phyloP scores from a whole-genome alignment of 768 basidiomycete genomes.

The Boletus rex-veris region DNA sequence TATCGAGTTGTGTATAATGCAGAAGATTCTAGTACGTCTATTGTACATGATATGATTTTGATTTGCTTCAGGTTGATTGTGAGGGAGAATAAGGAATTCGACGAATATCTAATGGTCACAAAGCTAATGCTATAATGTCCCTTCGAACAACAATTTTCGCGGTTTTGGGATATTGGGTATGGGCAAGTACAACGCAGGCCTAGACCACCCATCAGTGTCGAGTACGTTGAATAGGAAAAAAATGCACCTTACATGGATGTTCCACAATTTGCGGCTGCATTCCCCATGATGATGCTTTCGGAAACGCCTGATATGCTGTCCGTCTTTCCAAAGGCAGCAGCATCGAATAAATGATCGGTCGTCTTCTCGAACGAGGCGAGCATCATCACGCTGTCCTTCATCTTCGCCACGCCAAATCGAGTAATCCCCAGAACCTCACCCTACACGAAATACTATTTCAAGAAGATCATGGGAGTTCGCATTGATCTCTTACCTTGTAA shows the following conservation, averaged over 20 bases:
- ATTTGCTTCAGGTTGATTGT: not conserved
- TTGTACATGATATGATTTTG: not conserved
- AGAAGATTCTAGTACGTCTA: not conserved
- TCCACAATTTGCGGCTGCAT: constrained; percentile 89
- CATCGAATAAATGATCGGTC: constrained; percentile 98
- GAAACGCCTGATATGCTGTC: constrained; percentile 96
- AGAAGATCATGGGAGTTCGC: not conserved
- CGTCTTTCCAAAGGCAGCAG: constrained; percentile 92
- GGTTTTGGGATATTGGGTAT: constrained; percentile 34
- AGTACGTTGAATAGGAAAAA: not conserved
- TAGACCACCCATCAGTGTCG: constrained; percentile 12
- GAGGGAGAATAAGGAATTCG: not conserved
- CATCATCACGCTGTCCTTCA: constrained; percentile 99
- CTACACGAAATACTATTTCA: constrained; percentile 36
- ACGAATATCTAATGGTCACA: not conserved
- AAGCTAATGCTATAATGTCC: constrained; percentile 19
- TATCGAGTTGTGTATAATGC: too few relatives aligned
- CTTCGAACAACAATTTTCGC: constrained; percentile 35
- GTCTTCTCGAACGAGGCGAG: constrained; percentile 99
- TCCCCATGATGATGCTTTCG: constrained; percentile 99
- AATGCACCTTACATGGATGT: constrained; percentile 74
- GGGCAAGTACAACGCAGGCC: constrained; percentile 36
- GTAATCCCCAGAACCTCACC: constrained; percentile 98
- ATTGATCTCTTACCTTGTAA: constrained; percentile 66
- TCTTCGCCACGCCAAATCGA: constrained; percentile 97